Conservation (phyloP, 768 basidiomycete species). For the Pulveroboletus sp. region DNA sequence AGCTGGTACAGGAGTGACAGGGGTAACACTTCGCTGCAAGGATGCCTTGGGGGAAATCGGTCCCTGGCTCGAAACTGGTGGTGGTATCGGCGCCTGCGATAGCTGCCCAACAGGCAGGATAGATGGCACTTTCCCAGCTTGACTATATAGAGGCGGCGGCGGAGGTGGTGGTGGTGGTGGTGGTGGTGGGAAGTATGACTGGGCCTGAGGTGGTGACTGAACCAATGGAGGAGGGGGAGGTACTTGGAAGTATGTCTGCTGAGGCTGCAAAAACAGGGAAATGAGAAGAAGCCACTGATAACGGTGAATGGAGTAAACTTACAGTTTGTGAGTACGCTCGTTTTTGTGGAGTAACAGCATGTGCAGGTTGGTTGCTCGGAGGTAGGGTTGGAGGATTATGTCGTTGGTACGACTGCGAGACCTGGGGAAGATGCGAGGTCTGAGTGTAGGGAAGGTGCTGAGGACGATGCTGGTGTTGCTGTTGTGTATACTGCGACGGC, state of each 20-base stretch:
- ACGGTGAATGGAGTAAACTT: neutral
- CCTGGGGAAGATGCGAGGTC: conserved; percentile 9
- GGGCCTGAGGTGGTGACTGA: conserved; percentile 18
- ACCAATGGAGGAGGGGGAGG: conserved; percentile 17
- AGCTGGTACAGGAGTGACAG: conserved; percentile 16
- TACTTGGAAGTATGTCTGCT: conserved; percentile 13
- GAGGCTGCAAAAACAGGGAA: conserved; percentile 5
- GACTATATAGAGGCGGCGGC: conserved; percentile 7
- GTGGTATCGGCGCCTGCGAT: conserved; percentile 3
- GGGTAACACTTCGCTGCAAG: neutral
- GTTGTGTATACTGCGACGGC: conserved; percentile 6
- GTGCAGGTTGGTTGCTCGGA: conserved; percentile 6
- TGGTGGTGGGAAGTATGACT: conserved; percentile 20
- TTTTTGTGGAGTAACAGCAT: neutral
- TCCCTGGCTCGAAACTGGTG: conserved; percentile 2
- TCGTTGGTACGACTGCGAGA: conserved; percentile 17
- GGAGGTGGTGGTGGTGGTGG: conserved; percentile 17
- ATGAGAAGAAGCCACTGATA: neutral
- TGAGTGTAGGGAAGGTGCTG: conserved; percentile 18
- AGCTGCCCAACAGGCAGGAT: conserved; percentile 1
- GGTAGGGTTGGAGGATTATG: conserved; percentile 5
- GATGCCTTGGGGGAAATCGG: conserved; percentile 6
- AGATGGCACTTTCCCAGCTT: neutral
- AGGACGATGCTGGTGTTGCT: conserved; percentile 11
- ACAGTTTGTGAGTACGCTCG: conserved; percentile 10